A percentile compares a stretch with the other conserved stretches of the same genome.
phyloP scores from a whole-genome alignment of 1,139 yeast species.

The Nakaseomyces kungkrabaensis region DNA sequence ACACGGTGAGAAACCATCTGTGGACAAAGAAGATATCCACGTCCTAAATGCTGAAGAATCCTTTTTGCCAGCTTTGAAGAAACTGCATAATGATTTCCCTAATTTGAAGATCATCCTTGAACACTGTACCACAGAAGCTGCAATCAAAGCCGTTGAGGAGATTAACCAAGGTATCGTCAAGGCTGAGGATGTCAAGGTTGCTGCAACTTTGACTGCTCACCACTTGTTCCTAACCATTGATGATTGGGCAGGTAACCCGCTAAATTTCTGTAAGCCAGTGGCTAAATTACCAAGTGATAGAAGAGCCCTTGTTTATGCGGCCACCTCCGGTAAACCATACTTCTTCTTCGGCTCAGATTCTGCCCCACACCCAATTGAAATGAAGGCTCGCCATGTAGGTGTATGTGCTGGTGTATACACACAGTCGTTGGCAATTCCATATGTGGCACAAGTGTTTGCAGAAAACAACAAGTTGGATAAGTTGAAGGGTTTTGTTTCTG shows the following conservation, averaged over 20 bases:
- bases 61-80: conserved; percentile 81
- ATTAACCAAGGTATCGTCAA: conserved; percentile 48
- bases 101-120: conserved; percentile 78
- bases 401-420: conserved; percentile 98
- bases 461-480: conserved; percentile 50
- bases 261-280: conserved; percentile 94
- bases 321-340: conserved; percentile 83
- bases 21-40: conserved; percentile 47
- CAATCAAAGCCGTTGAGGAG: conserved; percentile 63
- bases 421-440: conserved; percentile 72
- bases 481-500: conserved; percentile 65
- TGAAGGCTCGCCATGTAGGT: conserved; percentile 65
- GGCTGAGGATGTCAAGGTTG: conserved; percentile 44
- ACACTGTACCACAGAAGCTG: conserved; percentile 89
- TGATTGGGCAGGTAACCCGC: conserved; percentile 93
- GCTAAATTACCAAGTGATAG: conserved; percentile 86
- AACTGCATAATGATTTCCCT: conserved; percentile 77
- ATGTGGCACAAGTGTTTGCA: conserved; percentile 82
- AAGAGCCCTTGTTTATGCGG: conserved; percentile 72
- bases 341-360: conserved; percentile 96
- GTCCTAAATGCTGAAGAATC: conserved; percentile 89
- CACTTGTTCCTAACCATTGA: conserved; percentile 83
- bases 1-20: conserved; percentile 91
- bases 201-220: conserved; percentile 93
- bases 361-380: conserved; percentile 85